Evolutionary conservation across 1,139 yeast genomes (phyloP).

Genomic region (Kodamaea fungicola): DNA sequence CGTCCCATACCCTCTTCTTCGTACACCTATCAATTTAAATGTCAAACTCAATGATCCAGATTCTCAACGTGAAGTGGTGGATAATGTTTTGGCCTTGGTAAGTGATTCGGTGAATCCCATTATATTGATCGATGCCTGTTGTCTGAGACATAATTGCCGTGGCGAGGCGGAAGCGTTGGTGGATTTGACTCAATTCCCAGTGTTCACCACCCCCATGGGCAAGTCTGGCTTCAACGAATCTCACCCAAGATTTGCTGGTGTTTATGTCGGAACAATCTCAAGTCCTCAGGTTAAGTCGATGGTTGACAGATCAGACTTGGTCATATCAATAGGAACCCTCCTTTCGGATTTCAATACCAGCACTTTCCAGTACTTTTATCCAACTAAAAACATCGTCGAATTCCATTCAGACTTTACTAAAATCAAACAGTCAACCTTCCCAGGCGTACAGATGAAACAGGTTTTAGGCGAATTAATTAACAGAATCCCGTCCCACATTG

Average conservation of each 20-base stretch:
- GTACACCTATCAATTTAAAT: slow-evolving; percentile 61
- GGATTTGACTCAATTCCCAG: slow-evolving; percentile 73
- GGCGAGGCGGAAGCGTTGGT: slow-evolving; percentile 62
- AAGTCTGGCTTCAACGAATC: slow-evolving; percentile 76
- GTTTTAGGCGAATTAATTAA: slow-evolving; percentile 49
- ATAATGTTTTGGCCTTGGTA: slow-evolving; percentile 51
- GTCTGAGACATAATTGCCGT: slow-evolving; percentile 69
- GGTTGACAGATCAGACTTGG: slow-evolving; percentile 74
- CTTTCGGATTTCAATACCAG: slow-evolving; percentile 89
- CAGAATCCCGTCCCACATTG: slow-evolving; percentile 28
- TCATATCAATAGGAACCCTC: slow-evolving; percentile 76
- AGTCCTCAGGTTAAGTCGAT: slow-evolving; percentile 71
- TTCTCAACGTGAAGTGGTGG: slow-evolving; percentile 71
- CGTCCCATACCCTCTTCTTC: slow-evolving; percentile 54
- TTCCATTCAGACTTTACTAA: slow-evolving; percentile 87
- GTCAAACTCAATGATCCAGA: slow-evolving; percentile 63
- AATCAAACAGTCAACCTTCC: slow-evolving; percentile 72
- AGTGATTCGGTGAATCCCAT: slow-evolving; percentile 62
- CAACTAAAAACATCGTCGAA: slow-evolving; percentile 77
- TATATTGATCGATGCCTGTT: slow-evolving; percentile 84
- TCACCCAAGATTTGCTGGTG: slow-evolving; percentile 79
- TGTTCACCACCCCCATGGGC: slow-evolving; percentile 89
- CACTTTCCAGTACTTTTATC: slow-evolving; percentile 78
- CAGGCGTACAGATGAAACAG: slow-evolving; percentile 75
- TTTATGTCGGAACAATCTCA: slow-evolving; percentile 78